Evolutionary conservation across 495 filamentous ascomycete species (phyloP).

Genomic region (Aspergillus olivimuriae): DNA sequence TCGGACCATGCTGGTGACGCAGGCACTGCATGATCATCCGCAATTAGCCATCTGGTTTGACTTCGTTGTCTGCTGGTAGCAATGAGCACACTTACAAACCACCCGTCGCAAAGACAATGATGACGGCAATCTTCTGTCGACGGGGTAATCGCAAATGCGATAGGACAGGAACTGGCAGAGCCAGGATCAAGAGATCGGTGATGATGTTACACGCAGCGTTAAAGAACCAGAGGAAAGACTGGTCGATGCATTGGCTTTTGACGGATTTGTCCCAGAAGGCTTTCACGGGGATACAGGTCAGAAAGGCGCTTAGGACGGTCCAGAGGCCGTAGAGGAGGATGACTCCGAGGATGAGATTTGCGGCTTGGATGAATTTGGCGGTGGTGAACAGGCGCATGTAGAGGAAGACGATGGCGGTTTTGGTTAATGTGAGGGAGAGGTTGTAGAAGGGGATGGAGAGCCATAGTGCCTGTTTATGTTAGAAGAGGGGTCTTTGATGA

Average conservation of each 20-base stretch:
- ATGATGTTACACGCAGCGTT: neutral
- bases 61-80: neutral
- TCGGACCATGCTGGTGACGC: constrained; percentile 1
- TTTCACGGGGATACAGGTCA: constrained; percentile 2
- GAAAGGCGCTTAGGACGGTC: constrained; percentile 1
- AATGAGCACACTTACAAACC: neutral
- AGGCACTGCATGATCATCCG: neutral
- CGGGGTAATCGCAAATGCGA: neutral
- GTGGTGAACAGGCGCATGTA: constrained; percentile 1
- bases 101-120: neutral
- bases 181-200: neutral
- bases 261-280: neutral
- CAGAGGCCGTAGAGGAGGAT: constrained; percentile 1
- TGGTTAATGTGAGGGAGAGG: constrained; percentile 1
- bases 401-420: neutral
- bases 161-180: neutral
- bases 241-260: neutral
- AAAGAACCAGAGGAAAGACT: constrained; percentile 1
- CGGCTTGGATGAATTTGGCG: neutral
- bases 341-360: neutral
- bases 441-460: constrained; percentile 3
- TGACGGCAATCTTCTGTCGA: constrained; percentile 1
- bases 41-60: neutral
- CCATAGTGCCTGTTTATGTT: neutral
- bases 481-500: neutral